Base-by-base conservation (phyloP, 2,329 filamentous ascomycete genomes). In the Xylaria polymorpha region DNA sequence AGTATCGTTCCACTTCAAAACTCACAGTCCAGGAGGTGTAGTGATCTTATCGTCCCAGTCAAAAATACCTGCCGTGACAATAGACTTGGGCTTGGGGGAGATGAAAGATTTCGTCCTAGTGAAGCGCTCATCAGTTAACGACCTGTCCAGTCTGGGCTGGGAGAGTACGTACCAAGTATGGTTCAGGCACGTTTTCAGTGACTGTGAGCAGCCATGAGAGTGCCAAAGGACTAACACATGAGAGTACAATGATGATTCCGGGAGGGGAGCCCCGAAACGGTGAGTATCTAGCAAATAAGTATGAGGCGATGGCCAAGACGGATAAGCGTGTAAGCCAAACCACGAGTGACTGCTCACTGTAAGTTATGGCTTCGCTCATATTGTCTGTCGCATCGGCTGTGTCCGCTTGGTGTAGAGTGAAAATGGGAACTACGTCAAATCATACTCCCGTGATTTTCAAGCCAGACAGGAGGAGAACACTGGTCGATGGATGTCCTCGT, bases 21-120 rank as follows among this genome's bases (percentile, higher is more conserved):
- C 84, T 79, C 84, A 94, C 83, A 99, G 83, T 41, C 94, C 96
- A 0, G 96, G 95, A 0, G 96, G 96, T 1, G 96, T 99, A 0
- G 96, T 99, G 77, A 99, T 96, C 79, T 98, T 99, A 68, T 95
- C 91, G 80, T 99, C 94, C 96, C 96, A 99, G 65, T 93, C 85
- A 14, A 80, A 80, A 78, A 82, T 91, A 97, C 63, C 87, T 86
- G 12, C 91, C 90, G 48, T 87, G 79, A 79, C 94, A 98, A 80
- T 97, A 99, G 37, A 88, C 89, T 76, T 97, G 93, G 0, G 94
- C 94, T 81, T 99, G 96, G 0, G 94, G 93, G 25, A 98, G 91
- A 79, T 99, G 93, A 71, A 96, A 97, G 37, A 94, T 84, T 78
- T 97, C 93, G 78, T 97, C 93, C 92, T 95, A 50, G 53, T 15